Percentiles rank a stretch among this genome's conserved stretches.
These are phyloP conservation scores for Plasmodium coatneyi DNA, from an alignment of 169 alveolate species.

Conservation along the genomic window DNA sequence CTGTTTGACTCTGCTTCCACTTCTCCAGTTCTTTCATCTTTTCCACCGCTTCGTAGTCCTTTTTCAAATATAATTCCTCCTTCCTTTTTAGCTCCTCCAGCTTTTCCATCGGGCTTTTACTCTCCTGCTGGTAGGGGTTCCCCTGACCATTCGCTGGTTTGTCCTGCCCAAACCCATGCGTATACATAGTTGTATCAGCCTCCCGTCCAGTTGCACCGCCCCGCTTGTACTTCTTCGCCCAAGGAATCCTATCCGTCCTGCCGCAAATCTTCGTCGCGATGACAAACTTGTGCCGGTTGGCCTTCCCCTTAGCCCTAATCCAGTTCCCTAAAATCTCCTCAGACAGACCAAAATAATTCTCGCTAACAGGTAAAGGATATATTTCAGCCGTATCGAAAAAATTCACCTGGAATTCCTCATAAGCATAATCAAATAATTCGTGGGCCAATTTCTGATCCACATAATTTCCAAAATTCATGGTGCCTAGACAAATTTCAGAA, in stretches of 20 bases:
- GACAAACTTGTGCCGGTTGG: conserved; percentile 77
- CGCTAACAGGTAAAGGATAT: conserved; percentile 88
- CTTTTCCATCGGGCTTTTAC: conserved; percentile 16
- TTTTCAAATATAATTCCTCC: conserved; percentile 53
- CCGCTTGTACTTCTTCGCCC: conserved; percentile 71
- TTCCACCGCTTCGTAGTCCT: conserved; percentile 26
- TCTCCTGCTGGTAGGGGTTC: background rate
- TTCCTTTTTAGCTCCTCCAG: conserved; percentile 30
- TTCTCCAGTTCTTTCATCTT: conserved; percentile 23
- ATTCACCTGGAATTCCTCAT: conserved; percentile 83
- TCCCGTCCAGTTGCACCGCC: background rate
- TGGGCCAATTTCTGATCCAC: conserved; percentile 80
- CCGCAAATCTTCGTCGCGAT: conserved; percentile 86
- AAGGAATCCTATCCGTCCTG: conserved; percentile 75
- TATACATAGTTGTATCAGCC: background rate
- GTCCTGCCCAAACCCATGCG: background rate
- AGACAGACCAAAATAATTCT: conserved; percentile 80
- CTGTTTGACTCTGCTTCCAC: background rate
- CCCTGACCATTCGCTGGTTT: background rate
- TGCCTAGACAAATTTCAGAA: conserved; percentile 90
- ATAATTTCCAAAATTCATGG: conserved; percentile 90
- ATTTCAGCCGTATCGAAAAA: conserved; percentile 90
- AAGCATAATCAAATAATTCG: conserved; percentile 85
- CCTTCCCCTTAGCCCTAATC: conserved; percentile 78
- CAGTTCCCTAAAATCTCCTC: conserved; percentile 83